A percentile compares a stretch with the other conserved stretches of the same genome.
These are phyloP conservation scores for Comarum palustre DNA, from an alignment of 306 rosid genomes.

Conservation along the genomic window DNA sequence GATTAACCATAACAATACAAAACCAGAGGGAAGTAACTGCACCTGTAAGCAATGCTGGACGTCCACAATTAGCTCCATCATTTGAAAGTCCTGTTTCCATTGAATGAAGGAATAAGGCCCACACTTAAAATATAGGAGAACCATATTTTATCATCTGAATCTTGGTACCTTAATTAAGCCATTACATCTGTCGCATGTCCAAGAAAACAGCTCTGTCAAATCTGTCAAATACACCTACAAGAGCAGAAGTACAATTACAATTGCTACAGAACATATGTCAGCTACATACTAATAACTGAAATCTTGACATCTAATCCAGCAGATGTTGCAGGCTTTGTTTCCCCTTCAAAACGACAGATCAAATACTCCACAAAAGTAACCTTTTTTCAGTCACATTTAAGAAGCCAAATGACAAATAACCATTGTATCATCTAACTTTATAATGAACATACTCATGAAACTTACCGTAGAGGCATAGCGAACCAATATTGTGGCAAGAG, in stretches of 20 bases:
- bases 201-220: constrained; percentile 74
- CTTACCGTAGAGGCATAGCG: constrained; percentile 87
- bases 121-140: not conserved
- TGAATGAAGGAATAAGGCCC: constrained; percentile 25
- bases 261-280: not conserved
- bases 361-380: constrained; percentile 19
- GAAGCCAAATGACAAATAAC: not conserved
- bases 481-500: constrained; percentile 69
- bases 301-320: not conserved
- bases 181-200: constrained; percentile 80
- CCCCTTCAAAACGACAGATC: not conserved
- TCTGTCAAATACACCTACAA: constrained; percentile 84
- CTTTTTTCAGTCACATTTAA: constrained; percentile 14
- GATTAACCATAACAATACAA: not conserved
- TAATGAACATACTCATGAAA: constrained; percentile 10
- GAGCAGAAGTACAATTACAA: constrained; percentile 27
- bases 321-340: not conserved
- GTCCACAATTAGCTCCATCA: constrained; percentile 85
- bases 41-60: constrained; percentile 97
- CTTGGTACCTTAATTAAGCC: constrained; percentile 72
- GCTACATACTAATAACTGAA: not conserved
- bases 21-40: constrained; percentile 10
- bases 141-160: constrained; percentile 10
- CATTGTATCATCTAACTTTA: not conserved
- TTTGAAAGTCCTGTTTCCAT: constrained; percentile 79